Percentiles rank a stretch among this genome's conserved stretches.
Conservation (phyloP, 1,284 basidiomycete genomes). For the Salmacisia buchloeana region DNA sequence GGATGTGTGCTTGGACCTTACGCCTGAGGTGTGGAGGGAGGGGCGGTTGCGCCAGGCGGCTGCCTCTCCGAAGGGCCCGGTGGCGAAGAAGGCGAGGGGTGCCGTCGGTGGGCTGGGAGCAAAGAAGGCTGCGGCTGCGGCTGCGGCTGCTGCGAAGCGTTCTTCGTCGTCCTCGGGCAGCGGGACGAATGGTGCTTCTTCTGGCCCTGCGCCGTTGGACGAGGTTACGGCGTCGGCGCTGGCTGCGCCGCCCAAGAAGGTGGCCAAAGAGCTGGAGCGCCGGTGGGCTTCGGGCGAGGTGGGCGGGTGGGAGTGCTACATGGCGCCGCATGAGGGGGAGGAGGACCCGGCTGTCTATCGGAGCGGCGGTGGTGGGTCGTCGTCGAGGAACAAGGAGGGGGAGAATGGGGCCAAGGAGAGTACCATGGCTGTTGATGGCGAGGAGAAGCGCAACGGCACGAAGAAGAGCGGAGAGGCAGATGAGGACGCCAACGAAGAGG, state of each 20-base stretch:
- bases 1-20: conserved; percentile 84
- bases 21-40: conserved; percentile 59
- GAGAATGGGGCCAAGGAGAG: conserved; percentile 22
- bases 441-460: conserved; percentile 25
- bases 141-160: not conserved
- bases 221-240: conserved; percentile 1
- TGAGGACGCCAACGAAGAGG: conserved; percentile 52
- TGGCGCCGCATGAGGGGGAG: conserved; percentile 86
- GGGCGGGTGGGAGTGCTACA: conserved; percentile 96
- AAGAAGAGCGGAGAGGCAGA: conserved; percentile 40
- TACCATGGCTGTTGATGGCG: conserved; percentile 19
- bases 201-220: not conserved
- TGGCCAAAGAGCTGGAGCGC: conserved; percentile 44
- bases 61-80: conserved; percentile 33
- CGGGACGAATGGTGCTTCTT: not conserved
- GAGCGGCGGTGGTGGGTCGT: conserved; percentile 42
- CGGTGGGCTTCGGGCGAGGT: conserved; percentile 71
- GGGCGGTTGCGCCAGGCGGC: conserved; percentile 14
- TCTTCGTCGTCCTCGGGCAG: conserved; percentile 3
- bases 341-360: conserved; percentile 85
- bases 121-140: conserved; percentile 34
- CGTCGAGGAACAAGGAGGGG: conserved; percentile 38
- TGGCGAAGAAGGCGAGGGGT: no score
- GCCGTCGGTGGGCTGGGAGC: conserved; percentile 26
- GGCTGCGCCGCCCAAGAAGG: conserved; percentile 17